Percentiles rank a stretch among this genome's conserved stretches.
These are phyloP conservation scores for Syncephalastrum sp. DNA, from an alignment of 371 early-diverging fungal species.

Conservation along the genomic window DNA sequence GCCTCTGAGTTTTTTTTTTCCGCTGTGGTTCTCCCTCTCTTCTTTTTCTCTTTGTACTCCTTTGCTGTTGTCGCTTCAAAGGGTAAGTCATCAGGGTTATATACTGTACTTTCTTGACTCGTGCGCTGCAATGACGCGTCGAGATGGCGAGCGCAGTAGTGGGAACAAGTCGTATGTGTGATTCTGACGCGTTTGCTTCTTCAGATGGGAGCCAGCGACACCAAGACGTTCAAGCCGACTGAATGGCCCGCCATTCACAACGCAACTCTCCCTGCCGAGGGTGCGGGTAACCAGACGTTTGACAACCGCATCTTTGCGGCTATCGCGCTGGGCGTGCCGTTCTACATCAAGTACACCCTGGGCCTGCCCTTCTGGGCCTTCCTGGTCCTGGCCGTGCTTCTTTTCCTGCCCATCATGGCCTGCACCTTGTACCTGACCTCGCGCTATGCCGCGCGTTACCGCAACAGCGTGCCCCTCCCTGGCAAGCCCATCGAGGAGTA, in stretches of 20 bases:
- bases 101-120: too few relatives aligned
- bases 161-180: too few relatives aligned
- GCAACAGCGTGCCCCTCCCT: conserved; percentile 75
- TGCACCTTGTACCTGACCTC: conserved; percentile 63
- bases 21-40: too few relatives aligned
- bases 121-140: too few relatives aligned
- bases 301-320: conserved; percentile 60
- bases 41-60: too few relatives aligned
- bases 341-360: conserved; percentile 55
- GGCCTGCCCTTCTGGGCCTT: conserved; percentile 59
- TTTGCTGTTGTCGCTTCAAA: too few relatives aligned
- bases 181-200: too few relatives aligned
- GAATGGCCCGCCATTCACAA: conserved; percentile 59
- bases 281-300: conserved; percentile 77
- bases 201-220: conserved; percentile 15
- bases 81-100: too few relatives aligned
- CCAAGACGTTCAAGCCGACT: conserved; percentile 48
- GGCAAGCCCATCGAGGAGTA: conserved; percentile 82
- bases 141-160: too few relatives aligned
- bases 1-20: too few relatives aligned
- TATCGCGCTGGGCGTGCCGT: conserved; percentile 60
- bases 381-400: conserved; percentile 56
- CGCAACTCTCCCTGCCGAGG: conserved; percentile 69
- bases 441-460: conserved; percentile 65
- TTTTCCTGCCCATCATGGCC: conserved; percentile 72